Conservation (phyloP, 495 filamentous ascomycete genomes). For the Xylaria bambusicola region DNA sequence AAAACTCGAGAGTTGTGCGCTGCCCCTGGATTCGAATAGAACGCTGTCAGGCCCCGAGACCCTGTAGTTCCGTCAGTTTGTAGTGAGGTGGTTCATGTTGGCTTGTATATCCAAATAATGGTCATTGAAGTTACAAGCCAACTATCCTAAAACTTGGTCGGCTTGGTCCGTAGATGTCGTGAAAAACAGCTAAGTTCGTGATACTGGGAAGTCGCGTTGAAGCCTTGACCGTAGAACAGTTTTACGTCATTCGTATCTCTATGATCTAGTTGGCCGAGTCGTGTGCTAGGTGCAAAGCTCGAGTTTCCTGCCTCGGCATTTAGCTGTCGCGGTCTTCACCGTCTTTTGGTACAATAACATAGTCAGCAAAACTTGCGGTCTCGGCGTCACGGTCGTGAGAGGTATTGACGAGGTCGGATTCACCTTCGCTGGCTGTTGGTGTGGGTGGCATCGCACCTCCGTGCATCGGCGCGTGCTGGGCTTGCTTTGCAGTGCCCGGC, state of each 20-base stretch:
- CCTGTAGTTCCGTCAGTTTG: background rate
- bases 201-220: background rate
- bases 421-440: constrained; percentile 61
- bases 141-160: constrained; percentile 10
- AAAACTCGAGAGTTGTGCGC: background rate
- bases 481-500: constrained; percentile 45
- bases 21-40: background rate
- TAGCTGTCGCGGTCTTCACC: constrained; percentile 36
- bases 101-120: constrained; percentile 13
- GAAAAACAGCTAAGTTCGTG: background rate
- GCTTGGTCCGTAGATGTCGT: background rate
- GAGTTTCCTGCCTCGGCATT: constrained; percentile 5
- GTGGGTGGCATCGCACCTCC: constrained; percentile 56
- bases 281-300: background rate
- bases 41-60: background rate
- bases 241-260: background rate
- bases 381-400: constrained; percentile 31
- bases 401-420: constrained; percentile 47
- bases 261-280: background rate
- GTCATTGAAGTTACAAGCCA: background rate
- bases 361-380: constrained; percentile 34
- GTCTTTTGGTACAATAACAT: constrained; percentile 36
- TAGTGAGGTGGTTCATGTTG: constrained; percentile 3
- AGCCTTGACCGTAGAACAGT: background rate
- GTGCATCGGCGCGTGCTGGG: constrained; percentile 46